Evolutionary conservation across 2,329 filamentous ascomycete species (phyloP), one percentile per base, ranked within the genome.

Genomic region (Stachybotrys echinatus): DNA sequence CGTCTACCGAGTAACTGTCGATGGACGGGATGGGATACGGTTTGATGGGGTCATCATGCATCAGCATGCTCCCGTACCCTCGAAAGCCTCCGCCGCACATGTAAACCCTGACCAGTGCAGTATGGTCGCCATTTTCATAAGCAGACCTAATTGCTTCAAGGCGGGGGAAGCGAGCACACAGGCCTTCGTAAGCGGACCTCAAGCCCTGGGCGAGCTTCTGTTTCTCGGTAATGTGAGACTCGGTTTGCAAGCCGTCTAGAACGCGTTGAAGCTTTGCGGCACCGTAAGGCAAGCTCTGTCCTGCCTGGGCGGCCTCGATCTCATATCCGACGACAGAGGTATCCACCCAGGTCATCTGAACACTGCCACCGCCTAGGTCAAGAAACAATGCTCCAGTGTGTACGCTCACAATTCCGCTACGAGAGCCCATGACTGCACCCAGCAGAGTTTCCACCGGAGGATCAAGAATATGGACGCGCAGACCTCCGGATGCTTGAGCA

Each of bases 71-170:
- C 6, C 91, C 92, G 75, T 95, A 96, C 17, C 92, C 92, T 34
- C 92, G 77, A 63, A 96, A 95, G 0, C 92, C 92, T 21, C 92
- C 92, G 42, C 92, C 92, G 54, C 88, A 95, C 50, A 96, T 83
- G 64, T 92, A 96, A 8, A 96, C 74, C 31, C 87, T 82, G 50
- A 91, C 74, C 5, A 79, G 79, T 45, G 57, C 54, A 39, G 60
- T 52, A 31, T 59, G 49, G 23, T 48, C 52, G 23, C 60, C 58
- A 18, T 52, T 54, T 20, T 65, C 59, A 23, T 70, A 65, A 14
- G 74, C 72, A 19, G 67, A 58, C 12, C 54, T 62, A 38, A 70
- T 62, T 46, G 59, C 60, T 37, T 61, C 54, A 0, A 92, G 81
- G 2, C 60, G 59, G 4, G 77, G 70, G 52, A 82, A 84, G 38